Evolutionary conservation across 805 yeast species (phyloP), one percentile per base, ranked within the genome.

Genomic region (Ogataea paradorogensis): DNA sequence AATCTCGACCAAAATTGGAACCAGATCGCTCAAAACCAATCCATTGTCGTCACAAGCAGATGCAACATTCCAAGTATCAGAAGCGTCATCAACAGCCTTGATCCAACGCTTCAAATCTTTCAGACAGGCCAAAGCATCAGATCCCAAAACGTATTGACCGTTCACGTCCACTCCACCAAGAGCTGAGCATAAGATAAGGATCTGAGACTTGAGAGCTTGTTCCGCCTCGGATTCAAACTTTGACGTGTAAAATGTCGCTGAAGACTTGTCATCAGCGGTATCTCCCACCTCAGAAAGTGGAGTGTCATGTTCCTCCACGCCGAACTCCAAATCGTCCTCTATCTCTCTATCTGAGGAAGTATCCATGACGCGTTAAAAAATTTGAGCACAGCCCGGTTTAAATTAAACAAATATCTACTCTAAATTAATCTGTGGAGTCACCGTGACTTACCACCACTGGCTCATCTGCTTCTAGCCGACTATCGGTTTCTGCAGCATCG

Each of bases 21-120:
- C 58, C 38, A 93, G 61, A 61, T 91, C 98, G 50, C 78, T 79
- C 1, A 69, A 58, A 5, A 91, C 82, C 9, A 93, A 67, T 1
- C 84, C 83, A 10, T 84, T 78, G 38, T 85, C 91, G 5, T 88
- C 84, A 47, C 95, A 82, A 1, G 96, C 95, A 35, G 85, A 71
- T 0, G 96, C 95, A 5, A 91, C 96, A 45, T 83, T 88, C 71
- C 80, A 82, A 11, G 81, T 69, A 38, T 76, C 71, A 37, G 77
- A 72, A 30, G 72, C 72, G 41, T 86, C 93, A 60, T 91, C 98
- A 32, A 86, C 90, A 1, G 83, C 70, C 49, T 78, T 80, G 38
- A 93, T 74, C 96, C 98, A 91, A 51, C 84, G 72, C 58, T 87
- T 88, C 46, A 93, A 62, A 62, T 93, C 99, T 51, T 84, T 82